Evolutionary conservation across 305 asterid genomes (phyloP).

Genomic region (Salvia sclarea): DNA sequence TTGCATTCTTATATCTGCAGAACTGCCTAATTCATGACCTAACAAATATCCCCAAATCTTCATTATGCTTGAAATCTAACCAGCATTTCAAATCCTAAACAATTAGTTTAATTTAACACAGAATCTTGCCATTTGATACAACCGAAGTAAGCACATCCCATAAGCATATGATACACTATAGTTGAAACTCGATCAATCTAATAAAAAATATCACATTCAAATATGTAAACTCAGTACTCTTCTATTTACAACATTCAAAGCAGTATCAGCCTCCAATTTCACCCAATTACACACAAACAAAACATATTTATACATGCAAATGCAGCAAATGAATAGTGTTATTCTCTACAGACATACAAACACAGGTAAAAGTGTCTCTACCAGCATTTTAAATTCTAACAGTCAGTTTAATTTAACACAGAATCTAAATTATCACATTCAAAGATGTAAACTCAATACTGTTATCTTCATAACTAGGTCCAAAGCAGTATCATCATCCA

Average conservation of each 20-base stretch:
- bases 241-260: background rate
- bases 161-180: background rate
- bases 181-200: background rate
- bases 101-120: background rate
- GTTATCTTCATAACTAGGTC: background rate
- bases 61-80: background rate
- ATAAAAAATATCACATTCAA: background rate
- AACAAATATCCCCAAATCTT: background rate
- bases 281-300: background rate
- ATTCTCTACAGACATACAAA: no score
- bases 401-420: no score
- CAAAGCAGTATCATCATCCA: background rate
- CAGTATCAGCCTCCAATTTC: background rate
- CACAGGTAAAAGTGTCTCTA: no score
- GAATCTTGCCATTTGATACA: background rate
- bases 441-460: background rate
- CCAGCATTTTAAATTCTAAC: no score
- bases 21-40: background rate
- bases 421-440: background rate
- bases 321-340: no score
- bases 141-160: background rate
- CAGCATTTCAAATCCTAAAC: background rate
- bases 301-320: background rate
- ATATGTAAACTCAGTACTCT: background rate
- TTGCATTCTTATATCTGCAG: background rate